These are phyloP conservation scores for Macrophomina tecta DNA, from an alignment of 2,329 filamentous ascomycete genomes.

Conservation along the genomic window DNA sequence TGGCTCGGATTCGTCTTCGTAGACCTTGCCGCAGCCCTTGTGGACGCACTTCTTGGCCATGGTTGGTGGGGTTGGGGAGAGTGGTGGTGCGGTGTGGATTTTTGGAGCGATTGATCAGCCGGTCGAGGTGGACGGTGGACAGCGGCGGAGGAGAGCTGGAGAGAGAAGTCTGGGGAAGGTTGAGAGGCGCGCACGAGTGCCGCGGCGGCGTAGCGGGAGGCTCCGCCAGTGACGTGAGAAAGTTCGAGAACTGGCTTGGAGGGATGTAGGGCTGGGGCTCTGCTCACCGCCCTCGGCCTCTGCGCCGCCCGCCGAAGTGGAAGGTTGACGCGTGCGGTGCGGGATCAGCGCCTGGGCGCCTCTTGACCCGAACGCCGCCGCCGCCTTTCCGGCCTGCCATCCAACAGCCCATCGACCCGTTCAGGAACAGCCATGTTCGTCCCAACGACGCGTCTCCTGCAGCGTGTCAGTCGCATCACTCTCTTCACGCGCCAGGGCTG, in stretches of 20 bases:
- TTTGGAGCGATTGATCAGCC: neutral
- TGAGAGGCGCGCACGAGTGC: neutral
- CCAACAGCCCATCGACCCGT: neutral
- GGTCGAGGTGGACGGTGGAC: neutral
- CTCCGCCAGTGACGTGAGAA: slow-evolving; percentile 19
- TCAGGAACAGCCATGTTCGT: slow-evolving; percentile 8
- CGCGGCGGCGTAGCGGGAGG: neutral
- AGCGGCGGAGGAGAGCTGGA: neutral
- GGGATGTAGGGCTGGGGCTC: neutral
- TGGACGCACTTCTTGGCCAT: slow-evolving; percentile 92
- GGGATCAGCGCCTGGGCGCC: neutral
- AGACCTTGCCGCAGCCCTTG: slow-evolving; percentile 91
- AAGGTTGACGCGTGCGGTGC: slow-evolving; percentile 6
- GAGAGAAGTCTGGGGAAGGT: neutral
- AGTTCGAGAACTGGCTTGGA: slow-evolving; percentile 19
- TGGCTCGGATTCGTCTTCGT: slow-evolving; percentile 74
- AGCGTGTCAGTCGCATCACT: slow-evolving; percentile 63
- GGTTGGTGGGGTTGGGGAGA: neutral
- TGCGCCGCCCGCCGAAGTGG: neutral
- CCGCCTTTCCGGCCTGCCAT: neutral
- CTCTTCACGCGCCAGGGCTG: slow-evolving; percentile 77
- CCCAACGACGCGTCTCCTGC: slow-evolving; percentile 41
- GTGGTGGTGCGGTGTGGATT: neutral
- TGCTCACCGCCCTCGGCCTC: slow-evolving; percentile 18
- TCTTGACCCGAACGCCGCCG: neutral